phyloP scores from a whole-genome alignment of 306 rosid genomes.

The Gillenia trifoliata region DNA sequence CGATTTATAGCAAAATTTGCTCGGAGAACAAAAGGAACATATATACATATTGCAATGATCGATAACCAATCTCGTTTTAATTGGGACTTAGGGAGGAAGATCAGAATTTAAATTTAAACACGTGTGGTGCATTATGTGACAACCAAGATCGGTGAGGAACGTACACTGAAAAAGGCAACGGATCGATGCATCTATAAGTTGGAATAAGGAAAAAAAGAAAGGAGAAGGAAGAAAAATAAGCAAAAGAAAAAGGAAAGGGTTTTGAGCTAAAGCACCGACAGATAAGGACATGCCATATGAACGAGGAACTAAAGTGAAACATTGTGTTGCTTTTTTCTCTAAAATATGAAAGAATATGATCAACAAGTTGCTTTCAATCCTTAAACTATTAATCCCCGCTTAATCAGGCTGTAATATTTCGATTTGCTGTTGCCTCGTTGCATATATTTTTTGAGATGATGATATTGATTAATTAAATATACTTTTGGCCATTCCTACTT shows the following conservation, averaged over 20 bases:
- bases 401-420: slow-evolving; percentile 16
- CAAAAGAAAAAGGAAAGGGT: not conserved
- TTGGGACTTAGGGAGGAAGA: not conserved
- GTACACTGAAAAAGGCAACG: slow-evolving; percentile 6
- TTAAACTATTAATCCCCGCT: slow-evolving; percentile 22
- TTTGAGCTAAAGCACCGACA: slow-evolving; percentile 29
- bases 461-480: not conserved
- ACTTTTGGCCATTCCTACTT: not conserved
- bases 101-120: slow-evolving; percentile 6
- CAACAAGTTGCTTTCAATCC: slow-evolving; percentile 14
- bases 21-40: not conserved
- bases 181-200: not conserved
- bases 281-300: slow-evolving; percentile 22
- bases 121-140: slow-evolving; percentile 29
- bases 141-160: slow-evolving; percentile 11
- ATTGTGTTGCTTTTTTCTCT: slow-evolving; percentile 4
- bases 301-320: slow-evolving; percentile 22
- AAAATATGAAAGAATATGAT: not conserved
- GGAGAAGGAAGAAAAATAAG: slow-evolving; percentile 12
- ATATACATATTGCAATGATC: not conserved
- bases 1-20: not conserved
- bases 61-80: not conserved
- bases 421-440: not conserved
- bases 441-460: not conserved
- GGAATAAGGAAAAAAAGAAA: not conserved